Percentiles rank a stretch among this genome's conserved stretches.
These are phyloP conservation scores for Bipolaris bicolor DNA, from an alignment of 2,329 filamentous ascomycete genomes.

Conservation along the genomic window DNA sequence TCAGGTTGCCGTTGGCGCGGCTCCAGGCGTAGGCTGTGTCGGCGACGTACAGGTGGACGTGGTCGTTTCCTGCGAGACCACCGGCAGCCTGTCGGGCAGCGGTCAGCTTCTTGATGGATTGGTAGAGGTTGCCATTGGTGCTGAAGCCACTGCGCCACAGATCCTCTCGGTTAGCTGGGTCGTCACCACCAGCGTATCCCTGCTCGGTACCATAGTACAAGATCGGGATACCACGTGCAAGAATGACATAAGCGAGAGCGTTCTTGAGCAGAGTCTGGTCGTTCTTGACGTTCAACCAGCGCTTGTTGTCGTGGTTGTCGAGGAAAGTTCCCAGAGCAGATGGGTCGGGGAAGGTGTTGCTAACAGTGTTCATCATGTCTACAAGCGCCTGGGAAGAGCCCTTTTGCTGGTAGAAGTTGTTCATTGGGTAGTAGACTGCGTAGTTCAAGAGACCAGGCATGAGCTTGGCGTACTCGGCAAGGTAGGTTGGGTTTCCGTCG, in stretches of 20 bases:
- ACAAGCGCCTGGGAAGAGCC: conserved; percentile 42
- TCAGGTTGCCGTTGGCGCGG: conserved; percentile 52
- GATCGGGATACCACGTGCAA: conserved; percentile 50
- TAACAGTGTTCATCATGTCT: conserved; percentile 45
- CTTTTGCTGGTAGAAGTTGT: conserved; percentile 45
- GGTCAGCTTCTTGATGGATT: conserved; percentile 34
- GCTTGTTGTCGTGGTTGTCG: conserved; percentile 50
- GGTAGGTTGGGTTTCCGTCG: conserved; percentile 59
- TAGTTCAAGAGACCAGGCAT: conserved; percentile 69
- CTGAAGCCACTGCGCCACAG: conserved; percentile 49
- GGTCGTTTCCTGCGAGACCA: conserved; percentile 54
- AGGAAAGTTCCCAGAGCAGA: conserved; percentile 47
- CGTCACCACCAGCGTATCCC: conserved; percentile 44
- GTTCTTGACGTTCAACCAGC: conserved; percentile 47
- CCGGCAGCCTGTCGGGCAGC: conserved; percentile 46
- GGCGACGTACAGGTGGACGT: conserved; percentile 53
- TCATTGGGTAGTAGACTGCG: conserved; percentile 54
- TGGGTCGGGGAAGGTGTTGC: conserved; percentile 41
- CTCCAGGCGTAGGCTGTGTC: conserved; percentile 56
- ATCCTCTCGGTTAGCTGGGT: conserved; percentile 51
- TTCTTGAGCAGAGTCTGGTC: conserved; percentile 48
- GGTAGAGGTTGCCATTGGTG: conserved; percentile 38
- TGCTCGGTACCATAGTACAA: conserved; percentile 51
- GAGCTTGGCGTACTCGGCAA: conserved; percentile 59
- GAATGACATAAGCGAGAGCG: conserved; percentile 47